These are phyloP conservation scores for Penicillium brevicompactum DNA, from an alignment of 2,329 filamentous ascomycete species.

Conservation along the genomic window DNA sequence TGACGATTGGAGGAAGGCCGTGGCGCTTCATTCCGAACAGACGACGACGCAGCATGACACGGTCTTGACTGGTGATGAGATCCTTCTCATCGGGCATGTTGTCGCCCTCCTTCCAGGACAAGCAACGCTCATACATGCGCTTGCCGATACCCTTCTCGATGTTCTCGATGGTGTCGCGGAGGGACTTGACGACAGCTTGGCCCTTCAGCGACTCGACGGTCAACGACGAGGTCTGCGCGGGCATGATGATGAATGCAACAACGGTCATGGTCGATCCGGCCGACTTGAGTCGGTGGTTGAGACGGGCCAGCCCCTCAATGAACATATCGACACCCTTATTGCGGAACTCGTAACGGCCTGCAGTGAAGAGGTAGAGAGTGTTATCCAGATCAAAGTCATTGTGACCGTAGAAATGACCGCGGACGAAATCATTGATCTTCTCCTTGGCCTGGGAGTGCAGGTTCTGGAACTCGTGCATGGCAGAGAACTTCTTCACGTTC, in stretches of 20 bases:
- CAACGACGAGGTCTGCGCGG: constrained; percentile 90
- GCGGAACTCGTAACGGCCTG: constrained; percentile 93
- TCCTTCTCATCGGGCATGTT: constrained; percentile 96
- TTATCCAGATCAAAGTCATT: constrained; percentile 97
- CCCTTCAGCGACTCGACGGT: constrained; percentile 95
- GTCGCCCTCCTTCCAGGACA: constrained; percentile 94
- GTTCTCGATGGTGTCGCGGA: constrained; percentile 87
- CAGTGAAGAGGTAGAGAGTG: constrained; percentile 96
- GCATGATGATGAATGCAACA: constrained; percentile 98
- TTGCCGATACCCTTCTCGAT: constrained; percentile 92
- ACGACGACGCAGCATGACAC: constrained; percentile 84
- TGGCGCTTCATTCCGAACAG: constrained; percentile 96
- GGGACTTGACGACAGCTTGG: constrained; percentile 94
- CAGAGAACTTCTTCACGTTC: constrained; percentile 98
- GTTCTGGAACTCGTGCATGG: constrained; percentile 98
- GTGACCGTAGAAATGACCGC: constrained; percentile 97
- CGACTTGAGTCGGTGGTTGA: constrained; percentile 90
- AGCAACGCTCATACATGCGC: constrained; percentile 89
- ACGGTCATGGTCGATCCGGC: constrained; percentile 88
- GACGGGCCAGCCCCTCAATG: constrained; percentile 88
- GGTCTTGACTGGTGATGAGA: constrained; percentile 86
- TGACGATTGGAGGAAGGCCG: constrained; percentile 89
- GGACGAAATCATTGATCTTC: constrained; percentile 97
- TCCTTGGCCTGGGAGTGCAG: constrained; percentile 94
- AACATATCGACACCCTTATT: constrained; percentile 99